Conservation (phyloP, 2,329 filamentous ascomycete species). For the Myrmaecium sp. region DNA sequence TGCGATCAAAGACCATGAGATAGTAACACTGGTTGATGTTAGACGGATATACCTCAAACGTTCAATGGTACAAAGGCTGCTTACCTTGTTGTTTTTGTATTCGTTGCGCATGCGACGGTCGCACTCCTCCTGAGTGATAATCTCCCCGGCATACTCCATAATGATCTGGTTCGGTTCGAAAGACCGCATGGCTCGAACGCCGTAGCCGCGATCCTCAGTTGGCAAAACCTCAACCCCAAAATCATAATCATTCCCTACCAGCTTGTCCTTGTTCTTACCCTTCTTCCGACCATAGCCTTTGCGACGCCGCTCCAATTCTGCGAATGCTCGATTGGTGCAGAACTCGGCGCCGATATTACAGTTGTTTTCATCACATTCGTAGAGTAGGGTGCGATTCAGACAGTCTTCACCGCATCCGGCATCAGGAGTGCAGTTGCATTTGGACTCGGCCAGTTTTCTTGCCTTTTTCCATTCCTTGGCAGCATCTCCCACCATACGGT, state of each 20-base stretch:
- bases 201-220: constrained; percentile 74
- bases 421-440: constrained; percentile 38
- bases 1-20: constrained; percentile 95
- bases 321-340: constrained; percentile 81
- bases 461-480: constrained; percentile 54
- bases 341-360: constrained; percentile 58
- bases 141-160: constrained; percentile 95
- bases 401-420: constrained; percentile 78
- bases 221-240: constrained; percentile 92
- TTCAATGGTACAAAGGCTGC: constrained; percentile 12
- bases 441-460: constrained; percentile 55
- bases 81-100: constrained; percentile 85
- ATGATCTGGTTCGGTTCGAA: constrained; percentile 89
- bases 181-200: constrained; percentile 75
- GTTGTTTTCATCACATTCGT: constrained; percentile 85
- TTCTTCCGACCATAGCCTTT: constrained; percentile 8
- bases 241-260: constrained; percentile 60
- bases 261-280: constrained; percentile 4
- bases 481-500: constrained; percentile 1
- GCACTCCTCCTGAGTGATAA: constrained; percentile 88
- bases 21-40: constrained; percentile 62
- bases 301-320: constrained; percentile 52
- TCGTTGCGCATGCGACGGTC: constrained; percentile 83
- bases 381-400: constrained; percentile 91
- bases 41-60: constrained; percentile 4